Evolutionary conservation across 2,329 filamentous ascomycete species (phyloP).

Genomic region (Stachybotrys chartarum): DNA sequence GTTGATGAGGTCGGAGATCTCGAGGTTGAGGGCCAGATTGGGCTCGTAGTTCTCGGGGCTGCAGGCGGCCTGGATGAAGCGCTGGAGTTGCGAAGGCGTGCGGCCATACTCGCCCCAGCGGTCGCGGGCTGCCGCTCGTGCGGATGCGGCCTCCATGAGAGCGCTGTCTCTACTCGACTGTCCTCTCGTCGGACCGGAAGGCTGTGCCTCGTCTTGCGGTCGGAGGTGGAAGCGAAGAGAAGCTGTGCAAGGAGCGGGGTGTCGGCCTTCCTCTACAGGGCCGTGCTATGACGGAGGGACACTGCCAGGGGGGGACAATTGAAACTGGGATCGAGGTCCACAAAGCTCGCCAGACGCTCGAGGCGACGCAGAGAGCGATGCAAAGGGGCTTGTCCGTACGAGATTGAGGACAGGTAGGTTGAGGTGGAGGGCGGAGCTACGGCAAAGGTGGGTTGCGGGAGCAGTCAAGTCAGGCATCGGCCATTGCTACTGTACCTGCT

Average conservation of each 20-base stretch:
- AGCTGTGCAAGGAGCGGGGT: neutral
- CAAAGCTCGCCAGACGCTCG: neutral
- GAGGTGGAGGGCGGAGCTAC: neutral
- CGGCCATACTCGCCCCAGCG: conserved; percentile 80
- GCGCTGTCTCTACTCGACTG: neutral
- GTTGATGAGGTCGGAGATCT: conserved; percentile 95
- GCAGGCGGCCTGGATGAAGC: conserved; percentile 94
- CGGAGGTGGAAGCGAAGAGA: neutral
- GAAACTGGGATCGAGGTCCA: neutral
- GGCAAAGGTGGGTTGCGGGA: neutral
- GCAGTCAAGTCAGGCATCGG: neutral
- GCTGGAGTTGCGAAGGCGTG: conserved; percentile 79
- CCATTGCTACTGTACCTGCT: neutral
- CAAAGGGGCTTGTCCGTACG: neutral
- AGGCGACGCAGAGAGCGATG: neutral
- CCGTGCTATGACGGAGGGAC: neutral
- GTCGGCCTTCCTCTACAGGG: neutral
- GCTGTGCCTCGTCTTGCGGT: neutral
- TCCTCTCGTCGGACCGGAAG: neutral
- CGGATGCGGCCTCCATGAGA: conserved; percentile 87
- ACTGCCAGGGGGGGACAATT: neutral
- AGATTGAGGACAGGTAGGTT: neutral
- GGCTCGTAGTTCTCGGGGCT: conserved; percentile 97
- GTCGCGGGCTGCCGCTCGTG: conserved; percentile 90
- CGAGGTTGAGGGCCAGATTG: conserved; percentile 90